Base-by-base conservation (phyloP, 2,329 filamentous ascomycete species). In the Exophiala oligosperma region DNA sequence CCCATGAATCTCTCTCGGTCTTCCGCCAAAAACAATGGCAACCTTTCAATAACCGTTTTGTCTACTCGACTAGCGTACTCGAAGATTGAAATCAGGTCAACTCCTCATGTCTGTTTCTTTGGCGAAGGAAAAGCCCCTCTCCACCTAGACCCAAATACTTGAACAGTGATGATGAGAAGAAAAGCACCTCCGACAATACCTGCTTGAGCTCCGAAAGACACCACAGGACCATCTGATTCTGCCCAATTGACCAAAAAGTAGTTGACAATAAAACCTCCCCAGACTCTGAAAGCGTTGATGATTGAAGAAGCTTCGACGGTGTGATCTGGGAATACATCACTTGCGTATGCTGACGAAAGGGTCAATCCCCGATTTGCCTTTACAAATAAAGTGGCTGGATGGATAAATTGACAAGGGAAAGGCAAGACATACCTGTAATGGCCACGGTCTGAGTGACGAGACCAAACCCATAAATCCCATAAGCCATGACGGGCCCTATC, bases 231-330 rank as follows among this genome's bases (percentile, higher is more conserved):
- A 53, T 74, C 65, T 3, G 71, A 68, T 4, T 69, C 62, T 0
- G 74, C 78, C 80, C 80, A 83, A 11, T 69, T 67, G 3, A 81
- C 74, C 73, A 81, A 77, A 54, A 81, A 79, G 63, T 82, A 82
- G 38, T 41, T 41, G 38, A 41, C 38, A 21, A 41, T 41, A 12
- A 41, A 41, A 21, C 38, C 38, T 9, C 38, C 38, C 7, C 5
- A 41, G 5, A 21, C 21, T 14, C 38, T n/a, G 11, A 41, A 41
- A 7, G 21, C 21, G 11, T 21, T 21, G 8, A 41, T 41, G 38
- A 41, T 41, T 6, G 38, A n/a, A 1, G 38, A n/a, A 6, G 38
- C 38, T 41, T 41, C 38, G 6, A 41, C 38, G 6, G 14, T 21
- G 21, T 41, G 21, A 14, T 41, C 38, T 41, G 38, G 38, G 38